Percentiles rank a stretch among this genome's conserved stretches.
phyloP scores from a whole-genome alignment of 2,329 filamentous ascomycete species.

The Pestalotiopsis sp. region DNA sequence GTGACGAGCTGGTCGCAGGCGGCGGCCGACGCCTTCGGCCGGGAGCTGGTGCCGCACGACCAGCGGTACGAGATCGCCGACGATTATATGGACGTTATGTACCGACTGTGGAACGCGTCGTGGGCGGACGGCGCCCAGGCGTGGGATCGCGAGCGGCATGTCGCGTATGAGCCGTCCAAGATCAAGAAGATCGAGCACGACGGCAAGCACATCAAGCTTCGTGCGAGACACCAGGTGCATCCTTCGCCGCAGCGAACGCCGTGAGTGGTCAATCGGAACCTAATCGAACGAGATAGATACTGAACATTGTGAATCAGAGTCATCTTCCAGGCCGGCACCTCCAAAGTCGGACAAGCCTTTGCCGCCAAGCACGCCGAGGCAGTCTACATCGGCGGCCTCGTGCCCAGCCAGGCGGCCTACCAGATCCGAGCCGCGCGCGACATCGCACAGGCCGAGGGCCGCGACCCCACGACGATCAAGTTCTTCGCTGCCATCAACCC shows the following conservation, averaged over 20 bases:
- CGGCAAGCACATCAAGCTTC: constrained; percentile 59
- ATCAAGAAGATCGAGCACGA: constrained; percentile 64
- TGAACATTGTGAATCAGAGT: constrained; percentile 28
- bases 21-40: constrained; percentile 46
- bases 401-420: constrained; percentile 3
- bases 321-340: constrained; percentile 65
- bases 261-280: neutral
- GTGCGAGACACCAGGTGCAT: constrained; percentile 60
- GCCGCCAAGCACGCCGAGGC: constrained; percentile 65
- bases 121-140: constrained; percentile 42
- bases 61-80: constrained; percentile 48
- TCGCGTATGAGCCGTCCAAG: constrained; percentile 32
- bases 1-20: constrained; percentile 49
- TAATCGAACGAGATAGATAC: no score
- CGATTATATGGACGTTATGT: constrained; percentile 45
- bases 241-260: constrained; percentile 65
- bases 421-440: constrained; percentile 6
- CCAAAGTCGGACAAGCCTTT: constrained; percentile 59
- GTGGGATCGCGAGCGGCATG: constrained; percentile 19
- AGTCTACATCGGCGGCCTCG: constrained; percentile 32
- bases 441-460: neutral
- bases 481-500: constrained; percentile 9
- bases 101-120: constrained; percentile 52
- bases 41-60: constrained; percentile 46
- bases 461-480: constrained; percentile 1